Evolutionary conservation across 371 early-diverging fungal species (phyloP), one percentile per base, ranked within the genome.

Genomic region (Syncephalastrum sp.): DNA sequence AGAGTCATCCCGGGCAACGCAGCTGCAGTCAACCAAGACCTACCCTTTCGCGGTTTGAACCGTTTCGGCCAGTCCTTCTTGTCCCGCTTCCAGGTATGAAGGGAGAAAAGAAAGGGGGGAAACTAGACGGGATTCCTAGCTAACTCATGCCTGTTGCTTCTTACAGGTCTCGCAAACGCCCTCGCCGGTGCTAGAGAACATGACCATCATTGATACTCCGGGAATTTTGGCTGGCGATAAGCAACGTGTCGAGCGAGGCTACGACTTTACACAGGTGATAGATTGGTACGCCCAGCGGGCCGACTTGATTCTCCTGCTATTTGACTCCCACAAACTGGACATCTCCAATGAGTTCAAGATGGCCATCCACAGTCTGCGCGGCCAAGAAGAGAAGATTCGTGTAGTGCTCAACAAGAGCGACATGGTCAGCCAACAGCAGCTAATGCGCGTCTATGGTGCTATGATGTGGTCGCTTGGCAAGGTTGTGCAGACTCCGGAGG

Each of bases 391-490:
- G 54, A 94, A 94, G 65, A 84, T 92, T 4, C 79, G 91, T 6
- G 84, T 93, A 0, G 86, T 93, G 17, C 75, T 94, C 1, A 94
- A 94, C 76, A 94, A 94, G 74, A 86, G 89, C 56, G 91, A 94
- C 64, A 86, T 85, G 86, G 87, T 94, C 45, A 87, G 74, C 61
- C 86, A 86, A 42, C 93, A 93, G 66, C 90, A 94, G 75, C 74
- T 94, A 54, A 89, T 94, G 91, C 77, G 95, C 27, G 93, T 94
- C 76, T 90, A 91, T 58, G 94, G 94, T 45, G 94, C 94, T 8
- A 73, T 94, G 74, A 94, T 94, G 94, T 94, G 94, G 94, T 91
- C 94, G 15, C 78, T 94, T 16, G 94, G 95, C 57, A 91, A 90
- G 63, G 92, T 94, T 0, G 79, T 94, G 8, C 82, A 89, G 42